Conservation (phyloP, 2,329 filamentous ascomycete genomes). For the Aspergillus eucalypticola region DNA sequence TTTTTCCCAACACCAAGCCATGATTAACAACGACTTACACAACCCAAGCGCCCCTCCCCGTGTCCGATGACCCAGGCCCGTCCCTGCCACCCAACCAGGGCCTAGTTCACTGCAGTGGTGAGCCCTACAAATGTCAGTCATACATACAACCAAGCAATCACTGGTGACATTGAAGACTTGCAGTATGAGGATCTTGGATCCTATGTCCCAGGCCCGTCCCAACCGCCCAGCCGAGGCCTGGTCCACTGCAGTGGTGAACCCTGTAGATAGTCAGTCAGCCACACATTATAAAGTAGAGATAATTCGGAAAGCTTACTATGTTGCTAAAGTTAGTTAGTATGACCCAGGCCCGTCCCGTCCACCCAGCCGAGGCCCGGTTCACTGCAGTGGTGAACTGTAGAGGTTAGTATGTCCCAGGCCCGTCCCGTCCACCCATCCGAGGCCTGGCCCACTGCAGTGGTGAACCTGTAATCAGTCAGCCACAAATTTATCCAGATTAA, state of each 20-base stretch:
- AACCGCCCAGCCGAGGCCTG: constrained; percentile 16
- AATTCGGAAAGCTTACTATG: too few relatives aligned
- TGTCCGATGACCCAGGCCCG: constrained; percentile 8
- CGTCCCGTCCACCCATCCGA: constrained; percentile 14
- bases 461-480: too few relatives aligned
- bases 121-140: too few relatives aligned
- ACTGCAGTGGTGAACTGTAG: too few relatives aligned
- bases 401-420: constrained; percentile 10
- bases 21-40: not conserved
- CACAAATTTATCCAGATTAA: too few relatives aligned
- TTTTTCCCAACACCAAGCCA: too few relatives aligned
- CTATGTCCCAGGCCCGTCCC: constrained; percentile 17
- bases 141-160: too few relatives aligned
- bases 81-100: constrained; percentile 14
- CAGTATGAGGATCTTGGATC: not conserved
- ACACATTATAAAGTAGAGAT: too few relatives aligned
- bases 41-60: not conserved
- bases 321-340: not conserved
- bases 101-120: not conserved
- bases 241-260: not conserved
- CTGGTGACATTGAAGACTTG: too few relatives aligned
- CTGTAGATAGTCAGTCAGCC: too few relatives aligned
- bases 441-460: not conserved
- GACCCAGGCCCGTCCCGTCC: constrained; percentile 15
- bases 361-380: constrained; percentile 2